These are phyloP conservation scores for Chlamydomonas schloesseri DNA, from an alignment of 139 green algal species.

Conservation along the genomic window DNA sequence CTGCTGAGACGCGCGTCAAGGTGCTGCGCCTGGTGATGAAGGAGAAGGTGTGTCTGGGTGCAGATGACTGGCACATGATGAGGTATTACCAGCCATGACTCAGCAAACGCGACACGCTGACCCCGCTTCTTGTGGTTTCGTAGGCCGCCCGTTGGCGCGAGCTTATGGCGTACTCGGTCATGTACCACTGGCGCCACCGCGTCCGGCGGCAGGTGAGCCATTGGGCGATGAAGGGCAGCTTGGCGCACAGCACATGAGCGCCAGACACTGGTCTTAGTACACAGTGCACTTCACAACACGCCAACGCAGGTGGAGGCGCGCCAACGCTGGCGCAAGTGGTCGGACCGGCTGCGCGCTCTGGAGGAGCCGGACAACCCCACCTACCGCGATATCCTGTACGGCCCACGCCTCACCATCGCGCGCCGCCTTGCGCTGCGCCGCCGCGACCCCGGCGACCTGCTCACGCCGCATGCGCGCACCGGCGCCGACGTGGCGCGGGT, in stretches of 20 bases:
- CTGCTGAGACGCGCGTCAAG: not conserved
- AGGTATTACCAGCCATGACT: too few species aligned
- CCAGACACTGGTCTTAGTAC: too few species aligned
- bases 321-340: constrained; percentile 5
- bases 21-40: constrained; percentile 3
- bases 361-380: constrained; percentile 28
- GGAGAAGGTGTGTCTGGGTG: not conserved
- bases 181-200: constrained; percentile 31
- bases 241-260: too few species aligned
- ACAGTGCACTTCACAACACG: too few species aligned
- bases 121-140: too few species aligned
- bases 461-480: not conserved
- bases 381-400: constrained; percentile 18
- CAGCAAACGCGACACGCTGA: too few species aligned
- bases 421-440: not conserved
- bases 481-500: constrained; percentile 21
- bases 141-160: constrained; percentile 3
- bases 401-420: constrained; percentile 15
- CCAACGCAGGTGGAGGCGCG: not conserved
- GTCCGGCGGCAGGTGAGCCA: constrained; percentile 7
- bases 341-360: not conserved
- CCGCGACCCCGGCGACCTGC: constrained; percentile 3
- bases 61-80: too few species aligned
- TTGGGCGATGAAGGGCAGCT: too few species aligned
- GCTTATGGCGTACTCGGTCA: not conserved